phyloP scores from a whole-genome alignment of 169 alveolate genomes.

The Plasmodium cynomolgi region DNA sequence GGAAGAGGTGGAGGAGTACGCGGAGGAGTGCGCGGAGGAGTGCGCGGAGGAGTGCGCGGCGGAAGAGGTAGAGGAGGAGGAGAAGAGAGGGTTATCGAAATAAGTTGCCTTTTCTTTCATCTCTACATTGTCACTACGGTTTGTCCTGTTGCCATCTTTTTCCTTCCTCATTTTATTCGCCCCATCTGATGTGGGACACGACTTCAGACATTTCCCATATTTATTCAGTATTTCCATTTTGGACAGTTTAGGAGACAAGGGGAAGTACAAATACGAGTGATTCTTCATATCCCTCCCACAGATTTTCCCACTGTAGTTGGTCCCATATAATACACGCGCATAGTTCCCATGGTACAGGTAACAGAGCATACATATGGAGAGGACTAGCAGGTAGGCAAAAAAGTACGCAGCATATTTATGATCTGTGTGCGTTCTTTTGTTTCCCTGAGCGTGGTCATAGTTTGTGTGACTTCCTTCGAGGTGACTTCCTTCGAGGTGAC shows the following conservation, averaged over 20 bases:
- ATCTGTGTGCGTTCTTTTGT: constrained; percentile 28
- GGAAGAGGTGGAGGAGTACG: not conserved
- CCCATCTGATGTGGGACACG: constrained; percentile 42
- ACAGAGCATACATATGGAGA: constrained; percentile 5
- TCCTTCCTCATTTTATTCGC: not conserved
- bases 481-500: not conserved
- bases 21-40: too few species aligned
- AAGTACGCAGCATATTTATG: constrained; percentile 10
- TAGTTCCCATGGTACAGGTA: constrained; percentile 53
- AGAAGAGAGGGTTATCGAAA: constrained; percentile 4
- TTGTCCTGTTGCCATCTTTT: not conserved
- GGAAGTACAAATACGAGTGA: constrained; percentile 36
- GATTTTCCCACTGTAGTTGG: constrained; percentile 45
- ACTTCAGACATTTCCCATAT: constrained; percentile 52
- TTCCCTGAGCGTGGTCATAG: not conserved
- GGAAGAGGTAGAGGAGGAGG: not conserved
- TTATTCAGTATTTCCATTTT: constrained; percentile 32
- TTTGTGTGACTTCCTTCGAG: not conserved
- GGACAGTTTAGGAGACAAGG: constrained; percentile 42
- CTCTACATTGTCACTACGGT: not conserved
- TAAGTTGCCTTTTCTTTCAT: not conserved
- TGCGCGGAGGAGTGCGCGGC: not conserved
- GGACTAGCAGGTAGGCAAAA: not conserved
- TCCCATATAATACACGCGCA: constrained; percentile 54
- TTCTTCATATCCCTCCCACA: constrained; percentile 37